Conservation (phyloP, 345 rosid species). For the Corymbia maculata region DNA sequence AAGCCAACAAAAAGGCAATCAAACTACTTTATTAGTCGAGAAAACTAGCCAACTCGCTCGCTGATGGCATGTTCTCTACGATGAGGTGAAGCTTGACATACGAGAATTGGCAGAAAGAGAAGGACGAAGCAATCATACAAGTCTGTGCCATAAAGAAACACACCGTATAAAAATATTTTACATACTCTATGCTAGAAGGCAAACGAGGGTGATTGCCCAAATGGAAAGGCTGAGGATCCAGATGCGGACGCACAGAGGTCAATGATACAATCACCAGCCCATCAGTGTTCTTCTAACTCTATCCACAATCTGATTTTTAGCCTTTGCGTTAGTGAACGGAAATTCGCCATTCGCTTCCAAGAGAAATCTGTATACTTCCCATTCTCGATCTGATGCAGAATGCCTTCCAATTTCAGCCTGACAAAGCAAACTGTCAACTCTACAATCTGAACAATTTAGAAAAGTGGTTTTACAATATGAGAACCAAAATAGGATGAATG, state of each 20-base stretch:
- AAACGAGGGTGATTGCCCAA: background rate
- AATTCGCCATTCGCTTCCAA: constrained; percentile 44
- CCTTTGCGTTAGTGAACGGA: constrained; percentile 18
- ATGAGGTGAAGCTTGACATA: background rate
- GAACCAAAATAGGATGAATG: background rate
- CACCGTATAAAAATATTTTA: background rate
- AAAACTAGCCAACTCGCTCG: background rate
- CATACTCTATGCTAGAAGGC: background rate
- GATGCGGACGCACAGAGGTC: background rate
- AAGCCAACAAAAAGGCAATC: background rate
- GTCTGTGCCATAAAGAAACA: background rate
- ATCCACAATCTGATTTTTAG: constrained; percentile 53
- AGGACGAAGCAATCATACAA: background rate
- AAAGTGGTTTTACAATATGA: background rate
- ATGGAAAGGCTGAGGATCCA: background rate
- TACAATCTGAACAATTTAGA: background rate
- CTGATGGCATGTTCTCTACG: background rate
- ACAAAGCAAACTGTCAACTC: background rate
- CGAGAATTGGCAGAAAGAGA: background rate
- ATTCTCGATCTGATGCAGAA: constrained; percentile 47
- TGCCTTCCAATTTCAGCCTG: constrained; percentile 86
- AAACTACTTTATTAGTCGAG: background rate
- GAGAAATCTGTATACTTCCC: constrained; percentile 91
- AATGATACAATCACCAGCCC: constrained; percentile 52
- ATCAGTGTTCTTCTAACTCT: constrained; percentile 65